Evolutionary conservation across 441 rosid genomes (phyloP).

Genomic region (Adansonia grandidieri): DNA sequence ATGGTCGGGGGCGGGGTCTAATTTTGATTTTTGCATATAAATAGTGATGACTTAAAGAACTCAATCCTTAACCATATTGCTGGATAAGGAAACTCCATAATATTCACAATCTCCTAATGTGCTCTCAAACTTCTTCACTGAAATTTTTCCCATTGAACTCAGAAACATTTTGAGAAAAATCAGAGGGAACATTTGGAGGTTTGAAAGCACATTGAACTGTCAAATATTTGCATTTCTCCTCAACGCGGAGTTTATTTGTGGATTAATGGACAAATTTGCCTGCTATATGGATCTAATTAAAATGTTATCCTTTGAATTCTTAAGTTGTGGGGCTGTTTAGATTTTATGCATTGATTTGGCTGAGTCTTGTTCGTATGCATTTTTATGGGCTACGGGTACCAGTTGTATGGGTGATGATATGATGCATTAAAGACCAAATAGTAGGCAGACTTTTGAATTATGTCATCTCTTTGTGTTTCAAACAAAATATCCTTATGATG

Average conservation of each 20-base stretch:
- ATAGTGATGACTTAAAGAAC: background rate
- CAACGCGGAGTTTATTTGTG: background rate
- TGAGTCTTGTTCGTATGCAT: background rate
- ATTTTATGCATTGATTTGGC: background rate
- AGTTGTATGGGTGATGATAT: background rate
- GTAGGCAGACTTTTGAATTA: background rate
- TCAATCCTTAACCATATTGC: background rate
- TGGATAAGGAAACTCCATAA: constrained; percentile 3
- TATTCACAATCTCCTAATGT: background rate
- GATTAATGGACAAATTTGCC: background rate
- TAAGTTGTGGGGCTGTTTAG: constrained; percentile 16
- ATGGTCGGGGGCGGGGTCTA: background rate
- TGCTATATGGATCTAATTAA: background rate
- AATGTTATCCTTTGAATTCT: constrained; percentile 3
- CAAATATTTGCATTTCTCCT: background rate
- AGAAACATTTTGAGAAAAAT: background rate
- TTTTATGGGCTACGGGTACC: background rate
- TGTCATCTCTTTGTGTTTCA: background rate
- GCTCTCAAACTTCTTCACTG: background rate
- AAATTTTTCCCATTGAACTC: background rate
- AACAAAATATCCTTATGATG: background rate
- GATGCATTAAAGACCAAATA: background rate
- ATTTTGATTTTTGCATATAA: constrained; percentile 20
- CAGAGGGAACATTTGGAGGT: background rate
- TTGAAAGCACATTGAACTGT: background rate